phyloP scores from a whole-genome alignment of 352 stramenopile genomes.

The Globisporangium abappressorium region DNA sequence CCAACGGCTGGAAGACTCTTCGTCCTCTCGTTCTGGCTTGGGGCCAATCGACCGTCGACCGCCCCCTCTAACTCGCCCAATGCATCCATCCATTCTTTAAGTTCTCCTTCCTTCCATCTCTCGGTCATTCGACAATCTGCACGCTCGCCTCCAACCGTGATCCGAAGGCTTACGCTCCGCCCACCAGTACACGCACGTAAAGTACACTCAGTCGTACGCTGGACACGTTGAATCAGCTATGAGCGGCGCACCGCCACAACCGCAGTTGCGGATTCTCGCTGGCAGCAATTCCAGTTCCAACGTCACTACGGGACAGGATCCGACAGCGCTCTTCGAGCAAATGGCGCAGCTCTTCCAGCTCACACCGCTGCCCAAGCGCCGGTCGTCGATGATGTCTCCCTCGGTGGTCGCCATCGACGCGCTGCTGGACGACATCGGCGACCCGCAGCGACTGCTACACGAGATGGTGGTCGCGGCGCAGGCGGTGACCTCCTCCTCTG shows the following conservation, averaged over 20 bases:
- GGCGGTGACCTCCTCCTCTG: not conserved
- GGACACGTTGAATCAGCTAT: not conserved
- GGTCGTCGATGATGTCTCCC: not conserved
- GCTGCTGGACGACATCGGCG: slow-evolving; percentile 8
- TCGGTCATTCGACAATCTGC: slow-evolving; percentile 2
- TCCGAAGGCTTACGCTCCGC: not conserved
- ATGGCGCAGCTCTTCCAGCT: slow-evolving; percentile 6
- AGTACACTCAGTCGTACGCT: not conserved
- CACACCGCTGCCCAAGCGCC: slow-evolving; percentile 1
- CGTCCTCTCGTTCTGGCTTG: not conserved
- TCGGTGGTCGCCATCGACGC: not conserved
- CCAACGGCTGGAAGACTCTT: not conserved
- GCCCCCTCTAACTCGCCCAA: not conserved
- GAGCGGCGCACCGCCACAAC: not conserved
- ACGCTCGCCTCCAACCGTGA: not conserved
- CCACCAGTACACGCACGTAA: not conserved
- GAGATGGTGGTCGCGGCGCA: not conserved
- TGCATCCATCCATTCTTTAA: not conserved
- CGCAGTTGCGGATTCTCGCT: not conserved
- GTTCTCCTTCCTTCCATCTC: not conserved
- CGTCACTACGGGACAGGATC: not conserved
- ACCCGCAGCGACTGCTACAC: slow-evolving; percentile 4
- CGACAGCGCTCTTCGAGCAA: not conserved
- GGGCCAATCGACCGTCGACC: too few species aligned
- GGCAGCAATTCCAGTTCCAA: not conserved